Evolutionary conservation across 495 filamentous ascomycete genomes (phyloP), one percentile per base, ranked within the genome.

Genomic region (Penicillium atrosanguineum): DNA sequence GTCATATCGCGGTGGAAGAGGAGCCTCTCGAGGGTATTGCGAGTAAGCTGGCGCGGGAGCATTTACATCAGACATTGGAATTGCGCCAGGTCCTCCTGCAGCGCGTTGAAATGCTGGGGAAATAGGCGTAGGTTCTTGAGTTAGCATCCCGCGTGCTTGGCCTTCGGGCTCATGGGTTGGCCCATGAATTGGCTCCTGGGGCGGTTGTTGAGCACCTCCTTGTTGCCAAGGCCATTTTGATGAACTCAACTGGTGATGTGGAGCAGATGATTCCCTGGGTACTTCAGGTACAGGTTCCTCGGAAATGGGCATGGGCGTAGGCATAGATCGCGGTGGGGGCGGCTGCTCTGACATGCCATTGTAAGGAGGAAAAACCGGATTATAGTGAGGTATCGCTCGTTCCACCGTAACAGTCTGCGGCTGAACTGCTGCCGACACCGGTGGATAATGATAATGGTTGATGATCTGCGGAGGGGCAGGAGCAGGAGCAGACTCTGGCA

Each of bases 11-110:
- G 67, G 60, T 0, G 70, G 69, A 0, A 72, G 53, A n/a, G 56
- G 26, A 0, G 47, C 46, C 7, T 59, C 48, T 52, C 58, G 38
- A 34, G 57, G 20, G 44, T 49, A 34, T 28, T 67, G 64, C 28
- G 50, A 69, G 52, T 66, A 72, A 46, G 64, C 72, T 46, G 61
- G 72, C 23, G 66, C 70, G 50, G 65, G 70, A n/a, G 60, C 58
- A 15, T 65, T 70, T 46, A 81, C 73, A 3, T 75, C 65, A n/a
- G 69, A 64, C 60, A 82, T 60, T 3, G 69, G 77, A 26, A 83
- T 79, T 0, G 68, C 73, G 19, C 76, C 72, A 6, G 61, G 60
- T 19, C 69, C 66, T 16, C 67, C 69, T 40, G 78, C 75, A 11
- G 68, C 67, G 19, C 64, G 63, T 47, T 77, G 73, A 36, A 74